Evolutionary conservation across 2,329 filamentous ascomycete species (phyloP), one percentile per base, ranked within the genome.

Genomic region (Penicillium sp.): DNA sequence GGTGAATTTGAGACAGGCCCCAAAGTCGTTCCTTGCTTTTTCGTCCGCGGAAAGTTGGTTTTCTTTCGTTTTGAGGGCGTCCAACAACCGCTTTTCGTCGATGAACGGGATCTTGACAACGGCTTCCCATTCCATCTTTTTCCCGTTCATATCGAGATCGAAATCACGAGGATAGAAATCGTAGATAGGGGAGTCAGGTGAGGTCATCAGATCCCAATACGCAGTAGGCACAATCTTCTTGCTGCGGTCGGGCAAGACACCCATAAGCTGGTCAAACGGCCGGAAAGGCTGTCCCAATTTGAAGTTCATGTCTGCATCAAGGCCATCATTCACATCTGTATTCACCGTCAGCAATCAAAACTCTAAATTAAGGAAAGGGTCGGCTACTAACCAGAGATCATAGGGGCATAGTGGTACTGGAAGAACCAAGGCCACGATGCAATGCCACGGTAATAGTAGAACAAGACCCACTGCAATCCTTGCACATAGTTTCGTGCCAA

Each of bases 351-450:
- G 61, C 43, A 51, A 49, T 42, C 6, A 12, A 28, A 24, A 9
- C 37, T 1, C 4, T 21, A 21, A 21, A 21, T 21, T 21, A n/a
- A 21, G 4, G 1, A 21, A 10, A 43, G 13, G 22, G 31, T 34
- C 38, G 40, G 26, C 64, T 9, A 57, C 58, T 55, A 71, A 84
- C 83, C 83, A 57, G 88, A 94, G 50, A 96, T 98, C 81, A 97
- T 88, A 1, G 93, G 93, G 9, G 94, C 87, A 69, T 98, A 98
- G 71, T 98, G 94, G 69, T 95, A 98, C 53, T 78, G 77, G 70
- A 96, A 98, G 72, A 87, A 98, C 93, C 93, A 98, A 13, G 93
- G 89, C 93, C 93, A 98, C 12, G 91, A 97, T 15, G 88, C 93
- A 53, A 98, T 93, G 54, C 93, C 93, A 47, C 85, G 84, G 72